phyloP scores from a whole-genome alignment of 331 rosid species.

The Cydonia oblonga region DNA sequence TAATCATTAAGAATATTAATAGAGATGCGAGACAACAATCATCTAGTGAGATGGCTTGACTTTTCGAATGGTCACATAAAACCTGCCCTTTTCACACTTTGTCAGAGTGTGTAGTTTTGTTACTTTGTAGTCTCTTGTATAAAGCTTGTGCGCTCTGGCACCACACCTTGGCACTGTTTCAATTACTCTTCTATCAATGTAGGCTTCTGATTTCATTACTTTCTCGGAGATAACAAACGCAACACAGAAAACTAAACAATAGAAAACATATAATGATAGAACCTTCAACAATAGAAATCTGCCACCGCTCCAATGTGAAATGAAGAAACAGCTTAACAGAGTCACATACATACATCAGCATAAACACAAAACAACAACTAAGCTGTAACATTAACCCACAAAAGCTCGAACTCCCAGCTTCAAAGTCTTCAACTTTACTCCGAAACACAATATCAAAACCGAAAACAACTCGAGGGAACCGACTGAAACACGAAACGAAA shows the following conservation, averaged over 20 bases:
- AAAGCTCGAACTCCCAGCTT: slow-evolving; percentile 1
- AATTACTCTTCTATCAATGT: neutral
- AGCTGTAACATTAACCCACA: neutral
- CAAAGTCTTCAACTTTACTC: slow-evolving; percentile 2
- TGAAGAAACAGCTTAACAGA: slow-evolving; percentile 1
- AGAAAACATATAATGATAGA: neutral
- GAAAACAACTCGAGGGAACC: neutral
- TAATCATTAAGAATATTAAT: neutral
- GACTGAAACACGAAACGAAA: neutral
- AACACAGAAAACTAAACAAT: neutral
- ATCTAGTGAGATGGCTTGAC: neutral
- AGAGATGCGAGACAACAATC: neutral
- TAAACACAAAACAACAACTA: neutral
- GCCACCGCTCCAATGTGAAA: neutral
- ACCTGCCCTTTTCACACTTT: neutral
- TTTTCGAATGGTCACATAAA: neutral
- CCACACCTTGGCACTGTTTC: slow-evolving; percentile 7
- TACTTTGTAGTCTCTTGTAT: neutral
- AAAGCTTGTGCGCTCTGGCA: neutral
- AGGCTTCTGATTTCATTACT: neutral
- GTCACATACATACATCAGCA: neutral
- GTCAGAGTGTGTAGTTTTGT: neutral
- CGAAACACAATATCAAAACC: neutral
- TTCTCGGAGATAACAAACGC: neutral
- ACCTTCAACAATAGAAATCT: neutral